Evolutionary conservation across 2,329 filamentous ascomycete species (phyloP).

Genomic region (Penicillium sp.): DNA sequence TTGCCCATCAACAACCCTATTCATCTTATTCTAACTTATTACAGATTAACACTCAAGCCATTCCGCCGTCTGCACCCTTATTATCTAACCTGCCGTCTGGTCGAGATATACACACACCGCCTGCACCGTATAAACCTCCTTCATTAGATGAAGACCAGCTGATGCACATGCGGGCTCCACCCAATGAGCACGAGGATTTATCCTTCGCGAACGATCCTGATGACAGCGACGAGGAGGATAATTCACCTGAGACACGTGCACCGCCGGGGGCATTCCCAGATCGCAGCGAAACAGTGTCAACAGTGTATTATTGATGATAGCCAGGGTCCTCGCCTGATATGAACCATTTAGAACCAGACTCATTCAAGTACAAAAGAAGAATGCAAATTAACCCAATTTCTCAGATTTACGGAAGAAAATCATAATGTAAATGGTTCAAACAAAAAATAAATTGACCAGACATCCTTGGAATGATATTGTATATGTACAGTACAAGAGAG

Average conservation of each 20-base stretch:
- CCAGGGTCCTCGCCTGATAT: not conserved
- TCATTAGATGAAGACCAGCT: constrained; percentile 65
- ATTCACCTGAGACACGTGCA: constrained; percentile 12
- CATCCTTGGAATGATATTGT: constrained; percentile 25
- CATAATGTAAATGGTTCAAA: constrained; percentile 33
- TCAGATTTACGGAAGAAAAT: not conserved
- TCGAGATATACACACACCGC: constrained; percentile 71
- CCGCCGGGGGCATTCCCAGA: constrained; percentile 39
- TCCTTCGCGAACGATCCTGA: constrained; percentile 42
- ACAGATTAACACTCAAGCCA: constrained; percentile 74
- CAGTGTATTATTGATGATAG: constrained; percentile 35
- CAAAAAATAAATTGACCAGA: constrained; percentile 24
- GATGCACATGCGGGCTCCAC: constrained; percentile 57
- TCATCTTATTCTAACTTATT: constrained; percentile 1
- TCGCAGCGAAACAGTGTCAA: constrained; percentile 29
- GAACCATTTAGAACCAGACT: no score
- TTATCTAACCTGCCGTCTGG: constrained; percentile 82
- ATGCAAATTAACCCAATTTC: no score
- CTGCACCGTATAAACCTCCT: constrained; percentile 68
- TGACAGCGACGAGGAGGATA: constrained; percentile 42
- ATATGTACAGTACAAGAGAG: constrained; percentile 31
- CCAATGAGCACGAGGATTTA: constrained; percentile 48
- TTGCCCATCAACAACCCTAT: not conserved
- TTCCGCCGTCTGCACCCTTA: constrained; percentile 71
- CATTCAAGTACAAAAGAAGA: not conserved